A percentile compares a stretch with the other conserved stretches of the same genome.
phyloP scores from a whole-genome alignment of 2,329 filamentous ascomycete genomes.

The Sporothrix brasiliensis region DNA sequence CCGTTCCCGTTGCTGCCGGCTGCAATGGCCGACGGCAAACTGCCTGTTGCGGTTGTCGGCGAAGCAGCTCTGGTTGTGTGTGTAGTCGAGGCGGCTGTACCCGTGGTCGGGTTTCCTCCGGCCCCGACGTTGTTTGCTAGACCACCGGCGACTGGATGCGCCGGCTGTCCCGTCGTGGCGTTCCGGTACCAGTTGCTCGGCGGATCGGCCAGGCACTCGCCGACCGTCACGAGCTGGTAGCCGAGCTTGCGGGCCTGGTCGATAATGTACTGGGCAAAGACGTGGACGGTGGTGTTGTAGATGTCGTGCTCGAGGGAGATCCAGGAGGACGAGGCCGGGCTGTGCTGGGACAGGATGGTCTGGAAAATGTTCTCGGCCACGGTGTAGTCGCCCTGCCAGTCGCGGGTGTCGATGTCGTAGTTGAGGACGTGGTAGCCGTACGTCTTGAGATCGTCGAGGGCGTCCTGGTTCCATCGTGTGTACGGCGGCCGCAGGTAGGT shows the following conservation, averaged over 20 bases:
- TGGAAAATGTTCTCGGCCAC: constrained; percentile 37
- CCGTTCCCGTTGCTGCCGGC: neutral
- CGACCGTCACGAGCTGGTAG: constrained; percentile 51
- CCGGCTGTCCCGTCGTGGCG: constrained; percentile 41
- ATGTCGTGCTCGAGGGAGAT: constrained; percentile 50
- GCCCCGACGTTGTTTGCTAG: neutral
- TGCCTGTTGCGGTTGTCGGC: neutral
- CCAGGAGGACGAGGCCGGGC: constrained; percentile 36
- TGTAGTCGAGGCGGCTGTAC: neutral
- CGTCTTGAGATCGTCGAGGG: constrained; percentile 38
- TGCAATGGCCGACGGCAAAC: neutral
- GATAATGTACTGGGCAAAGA: constrained; percentile 50
- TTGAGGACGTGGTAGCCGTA: constrained; percentile 44
- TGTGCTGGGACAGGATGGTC: constrained; percentile 33
- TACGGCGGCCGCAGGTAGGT: constrained; percentile 50
- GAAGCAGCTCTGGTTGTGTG: neutral
- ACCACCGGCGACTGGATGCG: neutral
- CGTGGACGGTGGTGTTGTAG: constrained; percentile 49
- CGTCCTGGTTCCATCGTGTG: constrained; percentile 39
- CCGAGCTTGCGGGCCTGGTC: constrained; percentile 44
- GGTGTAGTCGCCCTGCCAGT: constrained; percentile 41
- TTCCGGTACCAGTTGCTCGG: constrained; percentile 52
- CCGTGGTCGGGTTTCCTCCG: neutral
- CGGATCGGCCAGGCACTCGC: constrained; percentile 52
- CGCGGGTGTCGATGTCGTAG: constrained; percentile 42